These are phyloP conservation scores for Aspergillus heteromorphus DNA, from an alignment of 495 filamentous ascomycete species.

Conservation along the genomic window DNA sequence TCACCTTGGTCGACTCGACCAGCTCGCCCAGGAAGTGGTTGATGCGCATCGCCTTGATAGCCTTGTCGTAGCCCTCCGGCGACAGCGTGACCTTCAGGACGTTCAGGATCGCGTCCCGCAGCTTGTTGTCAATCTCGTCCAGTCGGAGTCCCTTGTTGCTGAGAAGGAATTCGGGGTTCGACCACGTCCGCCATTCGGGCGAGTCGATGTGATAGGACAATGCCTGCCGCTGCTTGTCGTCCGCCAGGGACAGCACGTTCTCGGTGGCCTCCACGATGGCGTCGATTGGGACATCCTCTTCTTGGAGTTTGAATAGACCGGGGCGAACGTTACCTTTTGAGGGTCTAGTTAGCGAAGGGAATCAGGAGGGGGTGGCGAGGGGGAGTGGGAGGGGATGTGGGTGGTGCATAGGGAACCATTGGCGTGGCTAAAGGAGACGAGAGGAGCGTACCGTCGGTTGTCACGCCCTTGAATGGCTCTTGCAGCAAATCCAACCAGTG, in stretches of 20 bases:
- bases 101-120: constrained; percentile 45
- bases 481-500: constrained; percentile 61
- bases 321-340: constrained; percentile 46
- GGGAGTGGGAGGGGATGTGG: no score
- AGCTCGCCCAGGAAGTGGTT: constrained; percentile 75
- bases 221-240: constrained; percentile 40
- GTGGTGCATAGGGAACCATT: no score
- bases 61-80: constrained; percentile 65
- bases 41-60: constrained; percentile 63
- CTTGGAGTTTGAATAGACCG: constrained; percentile 53
- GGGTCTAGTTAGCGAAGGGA: background rate
- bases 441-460: constrained; percentile 52
- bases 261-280: constrained; percentile 48
- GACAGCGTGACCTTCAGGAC: constrained; percentile 56
- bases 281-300: constrained; percentile 55
- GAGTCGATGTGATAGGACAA: constrained; percentile 60
- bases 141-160: constrained; percentile 59
- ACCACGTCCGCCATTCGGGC: constrained; percentile 69
- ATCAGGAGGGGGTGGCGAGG: background rate
- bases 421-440: background rate
- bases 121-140: constrained; percentile 44
- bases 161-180: constrained; percentile 67
- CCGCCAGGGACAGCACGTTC: constrained; percentile 36
- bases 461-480: constrained; percentile 68
- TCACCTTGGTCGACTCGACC: constrained; percentile 51